Evolutionary conservation across 2,329 filamentous ascomycete species (phyloP).

Genomic region (Stagonosporopsis cucurbitacearum): DNA sequence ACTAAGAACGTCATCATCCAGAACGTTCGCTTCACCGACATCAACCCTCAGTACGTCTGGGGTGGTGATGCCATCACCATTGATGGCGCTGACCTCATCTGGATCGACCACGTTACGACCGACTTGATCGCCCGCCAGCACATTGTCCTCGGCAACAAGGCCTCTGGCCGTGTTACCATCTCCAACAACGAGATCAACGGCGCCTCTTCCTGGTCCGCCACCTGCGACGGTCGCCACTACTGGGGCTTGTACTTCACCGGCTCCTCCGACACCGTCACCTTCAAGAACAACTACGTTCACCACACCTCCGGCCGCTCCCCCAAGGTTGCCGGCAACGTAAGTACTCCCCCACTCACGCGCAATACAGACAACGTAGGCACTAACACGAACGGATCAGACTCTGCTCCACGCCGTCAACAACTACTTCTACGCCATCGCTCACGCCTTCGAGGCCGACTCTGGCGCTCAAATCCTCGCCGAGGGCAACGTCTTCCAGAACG

Average conservation of each 20-base stretch:
- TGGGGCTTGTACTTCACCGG: constrained; percentile 66
- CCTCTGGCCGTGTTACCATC: constrained; percentile 64
- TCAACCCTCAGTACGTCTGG: constrained; percentile 47
- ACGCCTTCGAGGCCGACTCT: constrained; percentile 61
- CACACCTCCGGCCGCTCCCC: constrained; percentile 63
- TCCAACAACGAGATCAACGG: constrained; percentile 68
- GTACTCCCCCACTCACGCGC: too few species aligned
- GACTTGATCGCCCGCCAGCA: constrained; percentile 66
- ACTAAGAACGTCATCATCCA: constrained; percentile 62
- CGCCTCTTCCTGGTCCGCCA: constrained; percentile 60
- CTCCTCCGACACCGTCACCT: constrained; percentile 62
- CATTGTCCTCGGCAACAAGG: constrained; percentile 63
- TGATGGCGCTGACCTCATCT: constrained; percentile 34
- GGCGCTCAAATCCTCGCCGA: constrained; percentile 58
- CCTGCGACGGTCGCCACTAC: constrained; percentile 65
- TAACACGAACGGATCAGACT: too few species aligned
- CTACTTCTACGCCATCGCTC: constrained; percentile 63
- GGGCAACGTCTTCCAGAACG: constrained; percentile 65
- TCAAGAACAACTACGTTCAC: constrained; percentile 68
- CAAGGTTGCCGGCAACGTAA: constrained; percentile 62
- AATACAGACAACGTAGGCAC: too few species aligned
- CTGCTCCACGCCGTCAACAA: constrained; percentile 69
- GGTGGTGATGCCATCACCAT: constrained; percentile 46
- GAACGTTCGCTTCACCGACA: constrained; percentile 54
- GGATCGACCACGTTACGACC: constrained; percentile 51